Evolutionary conservation across 805 yeast genomes (phyloP), one percentile per base, ranked within the genome.

Genomic region (Saturnispora serradocipensis): DNA sequence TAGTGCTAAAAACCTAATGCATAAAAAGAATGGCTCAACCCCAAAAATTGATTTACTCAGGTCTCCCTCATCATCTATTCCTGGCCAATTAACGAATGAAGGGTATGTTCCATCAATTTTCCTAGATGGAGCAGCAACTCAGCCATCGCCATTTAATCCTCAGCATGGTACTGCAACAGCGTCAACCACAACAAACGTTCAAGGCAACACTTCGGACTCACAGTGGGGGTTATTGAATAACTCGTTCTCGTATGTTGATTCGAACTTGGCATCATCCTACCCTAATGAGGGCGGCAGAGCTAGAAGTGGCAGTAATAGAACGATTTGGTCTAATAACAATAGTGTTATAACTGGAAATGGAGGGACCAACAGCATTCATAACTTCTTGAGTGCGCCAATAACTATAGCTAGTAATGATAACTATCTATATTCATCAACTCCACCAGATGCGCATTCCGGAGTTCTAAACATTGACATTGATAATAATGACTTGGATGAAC

Each of bases 81-180:
- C 24, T 15, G 44, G 28, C 3, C 44, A 22, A 15, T 24, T 40
- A 18, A 22, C 27, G 9, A 40, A 22, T 40, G 44, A 40, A 34
- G 43, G 38, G 4, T 27, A 30, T 38, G 28, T 43, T 18, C 42
- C 43, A 15, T 38, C 25, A 5, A 34, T 27, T 61, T 59, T 46
- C 9, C 60, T 11, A 32, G 53, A 20, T 44, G 56, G 10, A 57
- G 54, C 42, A 38, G 11, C 34, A 38, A 8, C 34, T 51, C 57
- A 13, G 4, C 51, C 60, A 8, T 60, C 53, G 25, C 53, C 54
- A 32, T 52, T 61, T 30, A 49, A 40, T 11, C 49, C 60, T 2
- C 47, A 8, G 11, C 20, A 18, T 16, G 18, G 25, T 4, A 50
- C 6, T 10, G 28, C 32, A 25, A 51, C 6, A 10, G 28, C 32